Conservation (phyloP, 139 green algal genomes). For the Chlorella sp. region DNA sequence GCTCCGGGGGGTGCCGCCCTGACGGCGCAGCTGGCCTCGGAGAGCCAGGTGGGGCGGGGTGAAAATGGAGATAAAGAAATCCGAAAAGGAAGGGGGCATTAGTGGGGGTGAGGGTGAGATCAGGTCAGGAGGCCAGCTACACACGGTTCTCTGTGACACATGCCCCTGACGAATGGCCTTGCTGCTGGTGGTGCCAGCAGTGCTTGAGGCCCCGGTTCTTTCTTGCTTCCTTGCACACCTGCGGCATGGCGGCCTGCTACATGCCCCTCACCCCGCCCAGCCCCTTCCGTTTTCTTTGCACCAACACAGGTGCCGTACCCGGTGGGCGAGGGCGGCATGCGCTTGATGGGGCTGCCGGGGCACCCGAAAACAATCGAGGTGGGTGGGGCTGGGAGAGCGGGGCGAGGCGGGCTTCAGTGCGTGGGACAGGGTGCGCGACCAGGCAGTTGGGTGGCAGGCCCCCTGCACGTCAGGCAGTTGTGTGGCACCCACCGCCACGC, state of each 20-base stretch:
- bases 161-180: neutral
- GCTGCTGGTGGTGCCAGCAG: no score
- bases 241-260: no score
- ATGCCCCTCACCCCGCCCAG: no score
- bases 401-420: neutral
- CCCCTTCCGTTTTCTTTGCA: neutral
- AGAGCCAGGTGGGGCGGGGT: slow-evolving; percentile 13
- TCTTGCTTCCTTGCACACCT: no score
- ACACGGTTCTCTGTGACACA: neutral
- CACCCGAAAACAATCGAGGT: slow-evolving; percentile 49
- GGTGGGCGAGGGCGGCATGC: slow-evolving; percentile 32
- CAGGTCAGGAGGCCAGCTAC: neutral
- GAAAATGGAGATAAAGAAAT: neutral
- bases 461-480: neutral
- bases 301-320: neutral
- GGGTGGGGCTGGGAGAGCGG: neutral
- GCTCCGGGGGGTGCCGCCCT: neutral
- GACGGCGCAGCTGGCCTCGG: neutral
- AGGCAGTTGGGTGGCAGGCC: no score
- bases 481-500: no score
- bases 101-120: no score
- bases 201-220: no score
- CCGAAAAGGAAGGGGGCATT: no score
- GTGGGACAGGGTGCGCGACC: neutral
- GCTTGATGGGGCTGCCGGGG: slow-evolving; percentile 32